Evolutionary conservation across 768 basidiomycete species (phyloP).

Genomic region (Tricholoma sp.): DNA sequence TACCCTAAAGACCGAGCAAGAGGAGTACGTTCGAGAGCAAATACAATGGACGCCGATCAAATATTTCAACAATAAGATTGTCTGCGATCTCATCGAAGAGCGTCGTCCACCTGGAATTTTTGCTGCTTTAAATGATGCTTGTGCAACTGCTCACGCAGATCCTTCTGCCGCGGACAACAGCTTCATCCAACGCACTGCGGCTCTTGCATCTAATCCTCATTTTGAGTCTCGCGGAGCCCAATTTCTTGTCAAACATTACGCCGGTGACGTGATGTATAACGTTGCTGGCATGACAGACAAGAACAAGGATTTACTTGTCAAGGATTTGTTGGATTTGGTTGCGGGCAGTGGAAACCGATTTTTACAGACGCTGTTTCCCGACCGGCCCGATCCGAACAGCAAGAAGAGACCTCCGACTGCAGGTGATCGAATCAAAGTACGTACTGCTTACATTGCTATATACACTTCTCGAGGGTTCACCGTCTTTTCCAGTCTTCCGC

Average conservation of each 20-base stretch:
- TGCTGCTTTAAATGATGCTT: conserved; percentile 97
- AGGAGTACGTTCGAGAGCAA: conserved; percentile 97
- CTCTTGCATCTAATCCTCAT: conserved; percentile 80
- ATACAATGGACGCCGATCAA: conserved; percentile 99
- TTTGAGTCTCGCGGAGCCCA: conserved; percentile 94
- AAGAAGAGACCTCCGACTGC: conserved; percentile 98
- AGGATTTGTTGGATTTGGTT: conserved; percentile 90
- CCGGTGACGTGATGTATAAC: conserved; percentile 98
- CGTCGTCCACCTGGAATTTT: conserved; percentile 95
- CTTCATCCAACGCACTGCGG: conserved; percentile 87
- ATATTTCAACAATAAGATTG: conserved; percentile 97
- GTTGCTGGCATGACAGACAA: conserved; percentile 99
- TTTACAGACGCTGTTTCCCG: conserved; percentile 85
- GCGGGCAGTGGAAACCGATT: conserved; percentile 78
- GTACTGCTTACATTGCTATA: conserved; percentile 3
- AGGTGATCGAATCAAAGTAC: conserved; percentile 94
- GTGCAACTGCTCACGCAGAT: conserved; percentile 97
- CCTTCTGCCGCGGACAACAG: conserved; percentile 94
- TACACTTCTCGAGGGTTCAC: background rate
- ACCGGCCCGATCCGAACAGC: conserved; percentile 91
- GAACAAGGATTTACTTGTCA: conserved; percentile 96
- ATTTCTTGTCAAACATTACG: conserved; percentile 95
- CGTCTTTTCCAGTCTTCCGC: conserved; percentile 65
- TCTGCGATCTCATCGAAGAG: conserved; percentile 98
- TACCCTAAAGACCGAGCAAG: conserved; percentile 97